Base-by-base conservation (phyloP, 306 rosid genomes). In the Phaseolus lunatus region DNA sequence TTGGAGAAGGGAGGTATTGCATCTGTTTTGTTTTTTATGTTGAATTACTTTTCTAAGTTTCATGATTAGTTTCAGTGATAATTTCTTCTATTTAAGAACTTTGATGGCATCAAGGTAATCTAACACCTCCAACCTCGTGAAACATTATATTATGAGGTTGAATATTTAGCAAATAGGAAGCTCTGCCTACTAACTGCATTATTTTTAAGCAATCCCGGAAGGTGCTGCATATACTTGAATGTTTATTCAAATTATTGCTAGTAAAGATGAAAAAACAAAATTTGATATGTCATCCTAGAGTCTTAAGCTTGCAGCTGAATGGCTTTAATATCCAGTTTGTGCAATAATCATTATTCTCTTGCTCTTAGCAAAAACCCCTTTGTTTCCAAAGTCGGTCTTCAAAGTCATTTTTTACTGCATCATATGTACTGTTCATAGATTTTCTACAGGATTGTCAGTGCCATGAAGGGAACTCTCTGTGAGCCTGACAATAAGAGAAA, bases 1-100 rank as follows among this genome's bases (percentile, higher is more conserved):
- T 85, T 33, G 85, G 57, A 23, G 87, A 84, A 61, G 89, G 89
- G 67, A 91, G 97, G 97, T 89, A 73, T 27, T 49, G 72, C 58
- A 74, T 78, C 58, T 44, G 23, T 26, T 47, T 78, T 44, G 18
- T 52, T 72, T 65, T 73, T 64, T 44, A 23, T 62, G 61, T 29
- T 61, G 37, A 71, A 27, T 43, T 66, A 33, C 67, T 54, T 29
- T 76, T 27, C 18, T 37, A 37, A 66, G 15, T 66, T 72, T 61
- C 20, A 31, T 45, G 10, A 22, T 5, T 48, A 9, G 0, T 13
- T 70, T 8, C 31, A 39, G 20, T 75, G 67, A 50, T 66, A 59
- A 3, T 12, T 37, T 41, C 18, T 47, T 67, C 54, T 67, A 16
- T 24, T 44, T 29, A 74, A 29, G 75, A 65, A 57, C 18, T 20